These are phyloP conservation scores for Cordyceps cateniannulata DNA, from an alignment of 2,329 filamentous ascomycete genomes.

Conservation along the genomic window DNA sequence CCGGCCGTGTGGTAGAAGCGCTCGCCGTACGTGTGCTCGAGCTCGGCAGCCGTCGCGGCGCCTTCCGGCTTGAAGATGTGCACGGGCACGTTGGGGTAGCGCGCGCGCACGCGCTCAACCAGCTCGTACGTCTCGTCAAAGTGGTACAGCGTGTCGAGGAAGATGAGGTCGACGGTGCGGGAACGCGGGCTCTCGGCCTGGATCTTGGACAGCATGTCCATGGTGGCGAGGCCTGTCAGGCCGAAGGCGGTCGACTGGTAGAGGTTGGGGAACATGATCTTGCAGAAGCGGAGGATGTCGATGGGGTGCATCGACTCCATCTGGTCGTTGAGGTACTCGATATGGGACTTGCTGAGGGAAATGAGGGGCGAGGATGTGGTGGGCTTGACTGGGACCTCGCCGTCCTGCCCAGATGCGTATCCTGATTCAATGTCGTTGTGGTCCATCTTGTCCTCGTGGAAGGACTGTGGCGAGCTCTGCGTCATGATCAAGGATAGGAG, in stretches of 20 bases:
- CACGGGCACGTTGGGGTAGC: constrained; percentile 72
- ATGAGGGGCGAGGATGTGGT: constrained; percentile 58
- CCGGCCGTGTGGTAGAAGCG: constrained; percentile 79
- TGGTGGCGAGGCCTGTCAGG: constrained; percentile 70
- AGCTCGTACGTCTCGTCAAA: constrained; percentile 71
- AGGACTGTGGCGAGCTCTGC: constrained; percentile 33
- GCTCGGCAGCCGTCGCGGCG: constrained; percentile 64
- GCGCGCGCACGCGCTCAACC: constrained; percentile 64
- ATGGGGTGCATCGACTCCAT: constrained; percentile 81
- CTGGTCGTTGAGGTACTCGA: constrained; percentile 86
- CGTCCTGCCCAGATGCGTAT: constrained; percentile 58
- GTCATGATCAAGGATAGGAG: constrained; percentile 31
- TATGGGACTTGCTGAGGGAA: constrained; percentile 78
- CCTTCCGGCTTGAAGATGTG: constrained; percentile 88
- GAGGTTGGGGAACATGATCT: constrained; percentile 81
- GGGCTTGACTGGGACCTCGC: constrained; percentile 29
- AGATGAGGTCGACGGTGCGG: constrained; percentile 61
- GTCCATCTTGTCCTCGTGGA: constrained; percentile 35
- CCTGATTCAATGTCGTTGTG: constrained; percentile 65
- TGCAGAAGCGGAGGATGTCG: constrained; percentile 89
- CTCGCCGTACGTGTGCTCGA: constrained; percentile 74
- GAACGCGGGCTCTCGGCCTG: constrained; percentile 54
- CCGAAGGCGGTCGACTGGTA: constrained; percentile 84
- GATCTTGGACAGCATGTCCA: constrained; percentile 80
- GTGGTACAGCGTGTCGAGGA: constrained; percentile 79